Evolutionary conservation across 148 eudicot species (phyloP).

Genomic region (Cornus controversa): DNA sequence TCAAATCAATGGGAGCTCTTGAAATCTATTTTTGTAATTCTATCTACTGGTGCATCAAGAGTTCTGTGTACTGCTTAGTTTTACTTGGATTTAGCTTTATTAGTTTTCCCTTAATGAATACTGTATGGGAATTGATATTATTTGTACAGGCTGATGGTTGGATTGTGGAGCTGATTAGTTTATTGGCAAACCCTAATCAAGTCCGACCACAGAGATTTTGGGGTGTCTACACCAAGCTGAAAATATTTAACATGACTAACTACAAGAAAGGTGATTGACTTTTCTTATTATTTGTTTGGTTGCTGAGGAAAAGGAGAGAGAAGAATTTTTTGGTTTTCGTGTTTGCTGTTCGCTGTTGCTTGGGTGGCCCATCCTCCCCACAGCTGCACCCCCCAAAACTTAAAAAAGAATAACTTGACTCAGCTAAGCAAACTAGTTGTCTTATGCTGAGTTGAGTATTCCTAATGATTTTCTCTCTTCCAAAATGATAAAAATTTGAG

Average conservation of each 20-base stretch:
- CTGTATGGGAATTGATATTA: neutral
- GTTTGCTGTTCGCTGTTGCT: too few relatives aligned
- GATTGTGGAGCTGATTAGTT: constrained; percentile 78
- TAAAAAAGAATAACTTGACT: neutral
- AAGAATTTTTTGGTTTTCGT: neutral
- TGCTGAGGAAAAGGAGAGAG: neutral
- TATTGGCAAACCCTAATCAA: constrained; percentile 83
- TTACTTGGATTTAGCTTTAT: neutral
- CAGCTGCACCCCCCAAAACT: too few relatives aligned
- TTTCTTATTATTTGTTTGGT: constrained; percentile 8
- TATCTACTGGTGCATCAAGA: neutral
- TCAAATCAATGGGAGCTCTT: neutral
- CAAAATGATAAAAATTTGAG: too few relatives aligned
- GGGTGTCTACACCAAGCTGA: constrained; percentile 97
- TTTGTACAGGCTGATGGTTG: constrained; percentile 90
- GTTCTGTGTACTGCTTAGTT: neutral
- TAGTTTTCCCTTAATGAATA: neutral
- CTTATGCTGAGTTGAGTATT: neutral
- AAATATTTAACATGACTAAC: constrained; percentile 88
- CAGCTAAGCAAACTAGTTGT: neutral
- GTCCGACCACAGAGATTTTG: constrained; percentile 89
- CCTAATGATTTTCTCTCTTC: too few relatives aligned
- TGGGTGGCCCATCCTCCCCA: too few relatives aligned
- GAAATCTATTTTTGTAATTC: too few relatives aligned
- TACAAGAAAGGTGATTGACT: constrained; percentile 71